phyloP scores from a whole-genome alignment of 495 filamentous ascomycete genomes.

The Ramalina peruviana region DNA sequence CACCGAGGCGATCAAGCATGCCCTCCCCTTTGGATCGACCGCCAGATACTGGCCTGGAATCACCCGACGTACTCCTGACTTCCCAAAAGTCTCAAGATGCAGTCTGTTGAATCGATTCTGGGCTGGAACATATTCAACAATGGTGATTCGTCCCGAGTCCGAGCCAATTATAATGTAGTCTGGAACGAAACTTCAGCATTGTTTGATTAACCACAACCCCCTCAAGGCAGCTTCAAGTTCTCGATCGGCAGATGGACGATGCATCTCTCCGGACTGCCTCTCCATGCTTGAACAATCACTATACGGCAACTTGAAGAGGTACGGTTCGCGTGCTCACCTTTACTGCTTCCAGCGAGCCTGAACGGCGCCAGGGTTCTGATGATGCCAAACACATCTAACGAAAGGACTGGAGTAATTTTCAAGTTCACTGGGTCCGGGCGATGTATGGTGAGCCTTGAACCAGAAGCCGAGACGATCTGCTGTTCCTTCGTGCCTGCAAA shows the following conservation, averaged over 20 bases:
- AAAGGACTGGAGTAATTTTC: conserved; percentile 70
- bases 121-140: conserved; percentile 80
- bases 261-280: conserved; percentile 27
- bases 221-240: conserved; percentile 18
- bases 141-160: conserved; percentile 87
- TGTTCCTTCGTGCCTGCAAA: conserved; percentile 92
- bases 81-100: conserved; percentile 94
- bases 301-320: conserved; percentile 54
- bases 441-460: conserved; percentile 76
- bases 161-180: conserved; percentile 94
- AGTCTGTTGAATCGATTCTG: conserved; percentile 80
- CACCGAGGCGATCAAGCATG: conserved; percentile 81
- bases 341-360: conserved; percentile 79
- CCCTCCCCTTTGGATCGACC: conserved; percentile 86
- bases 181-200: conserved; percentile 49
- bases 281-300: conserved; percentile 82
- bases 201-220: conserved; percentile 23
- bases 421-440: conserved; percentile 73
- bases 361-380: conserved; percentile 79
- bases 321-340: conserved; percentile 60
- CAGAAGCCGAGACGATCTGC: conserved; percentile 88
- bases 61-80: conserved; percentile 87
- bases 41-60: conserved; percentile 92
- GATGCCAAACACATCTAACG: conserved; percentile 92
- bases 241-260: conserved; percentile 15